Base-by-base conservation (phyloP, 2,329 filamentous ascomycete genomes). In the Taxawa tesnikishii region DNA sequence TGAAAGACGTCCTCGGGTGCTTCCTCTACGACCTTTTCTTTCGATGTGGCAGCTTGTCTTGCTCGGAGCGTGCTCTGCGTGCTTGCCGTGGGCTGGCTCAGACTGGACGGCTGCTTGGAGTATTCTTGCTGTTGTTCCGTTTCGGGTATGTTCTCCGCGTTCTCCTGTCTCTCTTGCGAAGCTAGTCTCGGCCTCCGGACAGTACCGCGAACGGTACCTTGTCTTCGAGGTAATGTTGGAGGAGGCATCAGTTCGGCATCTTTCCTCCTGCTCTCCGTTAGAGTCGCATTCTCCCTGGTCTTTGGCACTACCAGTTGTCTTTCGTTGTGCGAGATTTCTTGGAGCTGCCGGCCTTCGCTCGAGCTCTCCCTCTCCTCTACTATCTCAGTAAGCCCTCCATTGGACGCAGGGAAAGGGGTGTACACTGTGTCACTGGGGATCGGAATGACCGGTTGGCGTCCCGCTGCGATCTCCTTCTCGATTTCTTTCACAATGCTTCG, bases 401-500 rank as follows among this genome's bases (percentile, higher is more conserved):
- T 46, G 26, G 50, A 48, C 23, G 52, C 50, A 7, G 58, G 57
- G 38, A 58, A 59, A n/a, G 58, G 62, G 5, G 60, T 50, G 39
- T 68, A 68, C 3, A 68, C 62, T 4, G 54, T 55, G 25, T 63
- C 63, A 21, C 55, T 53, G 2, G 61, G 57, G 34, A 68, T 65
- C 2, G 64, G 64, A 38, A 68, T 61, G 15, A 57, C 59, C 2
- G 64, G 64, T 35, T 62, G 56, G 19, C 59, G 59, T 15, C 63
- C 62, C 16, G 55, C 53, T 34, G 61, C 55, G 16, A 63, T 59
- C 41, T 68, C 64, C 36, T 56, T 59, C 34, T 63, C 60, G 42
- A 63, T 65, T 32, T 68, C 64, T 30, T 59, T 53, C 12, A 65
- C 62, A 5, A 68, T 60, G 18, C 62, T 65, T 39, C 61, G 59